Conservation (phyloP, 2,329 filamentous ascomycete species). For the Aureobasidium pullulans region DNA sequence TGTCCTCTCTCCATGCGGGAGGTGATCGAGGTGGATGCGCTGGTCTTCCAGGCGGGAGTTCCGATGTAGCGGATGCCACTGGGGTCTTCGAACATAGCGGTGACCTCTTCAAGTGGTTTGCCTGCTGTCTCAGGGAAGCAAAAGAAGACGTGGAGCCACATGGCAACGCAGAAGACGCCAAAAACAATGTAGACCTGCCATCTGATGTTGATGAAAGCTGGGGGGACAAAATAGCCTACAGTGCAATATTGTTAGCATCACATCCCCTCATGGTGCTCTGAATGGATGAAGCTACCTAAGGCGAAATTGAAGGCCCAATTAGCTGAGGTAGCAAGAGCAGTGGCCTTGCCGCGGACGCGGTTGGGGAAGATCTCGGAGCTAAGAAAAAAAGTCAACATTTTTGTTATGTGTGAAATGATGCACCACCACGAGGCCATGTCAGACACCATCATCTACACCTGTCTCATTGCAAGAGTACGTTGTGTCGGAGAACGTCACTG, state of each 20-base stretch:
- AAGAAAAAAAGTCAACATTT: too few relatives aligned
- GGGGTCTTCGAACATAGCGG: constrained; percentile 55
- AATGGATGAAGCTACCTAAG: too few relatives aligned
- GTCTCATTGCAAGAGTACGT: too few relatives aligned
- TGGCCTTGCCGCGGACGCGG: constrained; percentile 56
- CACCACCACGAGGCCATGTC: too few relatives aligned
- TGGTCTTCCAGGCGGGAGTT: constrained; percentile 50
- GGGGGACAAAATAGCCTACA: too few relatives aligned
- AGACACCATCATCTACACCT: too few relatives aligned
- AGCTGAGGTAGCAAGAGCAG: constrained; percentile 51
- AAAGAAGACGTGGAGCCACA: constrained; percentile 62
- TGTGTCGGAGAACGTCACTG: too few relatives aligned
- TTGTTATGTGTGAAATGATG: too few relatives aligned
- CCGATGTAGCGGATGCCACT: constrained; percentile 38
- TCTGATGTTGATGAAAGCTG: constrained; percentile 50
- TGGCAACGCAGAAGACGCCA: constrained; percentile 60
- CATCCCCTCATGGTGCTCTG: too few relatives aligned
- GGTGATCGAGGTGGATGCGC: constrained; percentile 17
- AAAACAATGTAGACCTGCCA: constrained; percentile 66
- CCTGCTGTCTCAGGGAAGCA: constrained; percentile 62
- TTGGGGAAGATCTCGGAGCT: constrained; percentile 54
- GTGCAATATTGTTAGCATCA: too few relatives aligned
- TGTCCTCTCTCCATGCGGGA: constrained; percentile 20
- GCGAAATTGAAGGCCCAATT: constrained; percentile 58
- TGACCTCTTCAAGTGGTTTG: constrained; percentile 70